Base-by-base conservation (phyloP, 2,329 filamentous ascomycete species). In the Cladophialophora exuberans region DNA sequence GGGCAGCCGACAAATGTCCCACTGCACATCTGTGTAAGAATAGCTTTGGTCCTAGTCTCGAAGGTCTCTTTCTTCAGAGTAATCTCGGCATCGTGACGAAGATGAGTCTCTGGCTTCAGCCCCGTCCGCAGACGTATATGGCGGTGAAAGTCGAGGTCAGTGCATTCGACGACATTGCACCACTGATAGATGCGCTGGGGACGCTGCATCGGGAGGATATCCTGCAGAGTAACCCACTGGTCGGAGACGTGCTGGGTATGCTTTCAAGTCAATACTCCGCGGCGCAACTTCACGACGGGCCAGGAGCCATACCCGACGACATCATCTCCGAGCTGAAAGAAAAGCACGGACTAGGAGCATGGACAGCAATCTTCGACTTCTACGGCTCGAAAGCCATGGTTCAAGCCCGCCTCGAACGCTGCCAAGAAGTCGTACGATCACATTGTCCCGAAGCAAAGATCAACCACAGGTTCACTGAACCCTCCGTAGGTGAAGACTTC, bases 111-210 rank as follows among this genome's bases (percentile, higher is more conserved):
- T 50, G 52, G 22, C 22, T 62, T 15, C 46, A 46, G 36, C 61
- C 59, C 36, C 39, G 66, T 60, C 26, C 63, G 63, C 31, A 46
- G 31, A 58, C 59, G 44, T 66, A 62, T 3, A 64, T 69, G n/a
- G 59, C 62, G 13, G 62, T 63, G 17, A 63, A 66, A 57, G 65
- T 69, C 38, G 64, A 69, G 17, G 72, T 73, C 30, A 66, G n/a
- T 17, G 15, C 22, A 13, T 28, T 30, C 7, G 42, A 38, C 2
- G 51, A 47, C 20, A 28, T 45, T 15, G 42, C 25, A 9, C 23
- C 13, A 15, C 13, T 45, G 11, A 18, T 45, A 7, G 42, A 45
- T 23, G 42, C 25, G 4, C 25, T 45, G n/a, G 23, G 20, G 17
- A 26, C 15, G n/a, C 20, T 45, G 10, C 25, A 11, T 25, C 4